phyloP scores from a whole-genome alignment of 148 eudicot species.

The Cornus kousa region DNA sequence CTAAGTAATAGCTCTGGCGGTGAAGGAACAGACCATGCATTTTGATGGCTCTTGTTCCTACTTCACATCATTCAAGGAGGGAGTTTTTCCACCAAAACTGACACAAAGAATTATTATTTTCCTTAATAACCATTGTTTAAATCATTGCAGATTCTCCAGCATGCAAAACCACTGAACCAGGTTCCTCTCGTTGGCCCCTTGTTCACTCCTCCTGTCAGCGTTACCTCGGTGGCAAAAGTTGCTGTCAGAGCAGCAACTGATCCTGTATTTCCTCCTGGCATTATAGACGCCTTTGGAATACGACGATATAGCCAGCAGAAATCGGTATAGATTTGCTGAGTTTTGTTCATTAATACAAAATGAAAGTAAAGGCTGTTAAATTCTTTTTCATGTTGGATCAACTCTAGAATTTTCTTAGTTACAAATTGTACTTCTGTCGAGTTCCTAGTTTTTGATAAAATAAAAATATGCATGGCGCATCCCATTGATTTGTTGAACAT shows the following conservation, averaged over 20 bases:
- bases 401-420: too few relatives aligned
- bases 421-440: background rate
- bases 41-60: background rate
- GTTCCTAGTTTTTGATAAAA: background rate
- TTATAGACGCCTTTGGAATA: slow-evolving; percentile 68
- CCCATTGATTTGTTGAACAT: too few relatives aligned
- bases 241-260: slow-evolving; percentile 83
- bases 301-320: slow-evolving; percentile 58
- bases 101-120: too few relatives aligned
- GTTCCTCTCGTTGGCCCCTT: slow-evolving; percentile 74
- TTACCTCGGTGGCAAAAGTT: slow-evolving; percentile 67
- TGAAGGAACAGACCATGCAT: background rate
- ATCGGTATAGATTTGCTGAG: slow-evolving; percentile 5
- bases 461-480: too few relatives aligned
- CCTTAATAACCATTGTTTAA: background rate
- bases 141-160: slow-evolving; percentile 59
- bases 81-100: background rate
- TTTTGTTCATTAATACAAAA: background rate
- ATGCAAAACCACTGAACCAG: slow-evolving; percentile 61
- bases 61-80: background rate
- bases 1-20: too few relatives aligned
- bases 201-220: slow-evolving; percentile 72
- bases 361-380: background rate
- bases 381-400: background rate
- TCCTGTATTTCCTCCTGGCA: slow-evolving; percentile 85